These are phyloP conservation scores for Diaporthe sp. DNA, from an alignment of 2,329 filamentous ascomycete species.

Conservation along the genomic window DNA sequence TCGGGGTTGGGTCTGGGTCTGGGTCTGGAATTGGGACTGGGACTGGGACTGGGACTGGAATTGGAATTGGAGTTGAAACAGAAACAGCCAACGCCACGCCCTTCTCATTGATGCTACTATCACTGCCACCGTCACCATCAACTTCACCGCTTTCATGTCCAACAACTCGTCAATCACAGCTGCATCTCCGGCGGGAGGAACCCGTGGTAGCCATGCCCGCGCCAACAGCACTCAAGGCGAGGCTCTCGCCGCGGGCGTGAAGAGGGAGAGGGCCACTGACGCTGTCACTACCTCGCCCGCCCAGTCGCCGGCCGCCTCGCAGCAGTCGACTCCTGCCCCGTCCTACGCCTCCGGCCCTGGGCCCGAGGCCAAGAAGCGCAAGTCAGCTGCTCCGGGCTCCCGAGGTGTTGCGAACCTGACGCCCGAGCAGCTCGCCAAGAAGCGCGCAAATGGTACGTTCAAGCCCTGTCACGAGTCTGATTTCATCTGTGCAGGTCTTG, in stretches of 20 bases:
- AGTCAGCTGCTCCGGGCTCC: slow-evolving; percentile 52
- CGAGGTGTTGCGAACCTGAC: slow-evolving; percentile 72
- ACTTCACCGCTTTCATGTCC: slow-evolving; percentile 18
- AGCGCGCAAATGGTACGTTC: slow-evolving; percentile 65
- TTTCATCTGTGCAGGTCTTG: neutral
- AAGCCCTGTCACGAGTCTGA: neutral
- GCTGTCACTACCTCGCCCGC: slow-evolving; percentile 9
- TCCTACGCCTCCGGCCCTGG: slow-evolving; percentile 13
- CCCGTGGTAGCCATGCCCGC: slow-evolving; percentile 28
- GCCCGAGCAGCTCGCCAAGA: slow-evolving; percentile 79
- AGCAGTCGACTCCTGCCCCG: slow-evolving; percentile 27
- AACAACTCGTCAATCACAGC: slow-evolving; percentile 31
- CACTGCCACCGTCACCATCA: neutral
- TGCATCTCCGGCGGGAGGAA: slow-evolving; percentile 27
- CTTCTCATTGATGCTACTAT: neutral
- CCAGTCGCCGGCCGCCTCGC: slow-evolving; percentile 9
- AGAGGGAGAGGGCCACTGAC: slow-evolving; percentile 30
- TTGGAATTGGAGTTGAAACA: neutral
- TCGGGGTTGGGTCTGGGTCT: neutral
- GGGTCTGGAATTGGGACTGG: neutral
- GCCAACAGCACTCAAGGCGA: slow-evolving; percentile 24
- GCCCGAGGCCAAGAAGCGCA: slow-evolving; percentile 55
- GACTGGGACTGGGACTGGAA: neutral
- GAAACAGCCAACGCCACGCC: neutral
- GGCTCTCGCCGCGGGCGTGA: slow-evolving; percentile 12